phyloP scores from a whole-genome alignment of 2,329 filamentous ascomycete genomes.

The Allantophomopsis cytisporea region DNA sequence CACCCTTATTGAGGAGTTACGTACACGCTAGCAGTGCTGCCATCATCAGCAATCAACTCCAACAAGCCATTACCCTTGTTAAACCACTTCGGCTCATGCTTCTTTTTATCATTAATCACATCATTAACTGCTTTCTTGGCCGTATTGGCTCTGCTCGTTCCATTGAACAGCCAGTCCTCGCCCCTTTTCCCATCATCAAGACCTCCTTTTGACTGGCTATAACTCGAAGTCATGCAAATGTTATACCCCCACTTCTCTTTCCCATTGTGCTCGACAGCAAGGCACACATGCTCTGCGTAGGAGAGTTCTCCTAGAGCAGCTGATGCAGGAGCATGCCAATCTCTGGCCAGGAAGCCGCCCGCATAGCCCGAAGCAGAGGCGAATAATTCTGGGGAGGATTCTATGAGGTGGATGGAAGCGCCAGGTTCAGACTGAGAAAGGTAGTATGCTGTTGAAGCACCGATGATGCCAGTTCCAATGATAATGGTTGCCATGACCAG shows the following conservation, averaged over 20 bases:
- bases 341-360: slow-evolving; percentile 58
- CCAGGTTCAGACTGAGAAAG: slow-evolving; percentile 35
- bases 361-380: slow-evolving; percentile 62
- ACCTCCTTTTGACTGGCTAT: slow-evolving; percentile 17
- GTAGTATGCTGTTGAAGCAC: slow-evolving; percentile 59
- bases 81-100: slow-evolving; percentile 40
- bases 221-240: slow-evolving; percentile 43
- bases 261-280: slow-evolving; percentile 9
- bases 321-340: slow-evolving; percentile 53
- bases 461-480: slow-evolving; percentile 57
- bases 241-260: slow-evolving; percentile 37
- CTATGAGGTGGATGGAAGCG: slow-evolving; percentile 40
- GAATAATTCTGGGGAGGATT: slow-evolving; percentile 47
- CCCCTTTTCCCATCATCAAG: slow-evolving; percentile 26
- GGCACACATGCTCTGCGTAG: slow-evolving; percentile 44
- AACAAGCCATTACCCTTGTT: slow-evolving; percentile 26
- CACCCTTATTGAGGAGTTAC: slow-evolving; percentile 12
- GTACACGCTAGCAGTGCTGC: slow-evolving; percentile 51
- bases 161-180: slow-evolving; percentile 54
- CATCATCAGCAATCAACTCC: slow-evolving; percentile 46
- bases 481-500: slow-evolving; percentile 41
- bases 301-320: slow-evolving; percentile 50
- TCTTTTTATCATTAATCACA: slow-evolving; percentile 3
- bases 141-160: slow-evolving; percentile 44
- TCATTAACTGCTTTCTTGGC: slow-evolving; percentile 22